Evolutionary conservation across 179 eudicot genomes (phyloP).

Genomic region (Patellifolia procumbens): DNA sequence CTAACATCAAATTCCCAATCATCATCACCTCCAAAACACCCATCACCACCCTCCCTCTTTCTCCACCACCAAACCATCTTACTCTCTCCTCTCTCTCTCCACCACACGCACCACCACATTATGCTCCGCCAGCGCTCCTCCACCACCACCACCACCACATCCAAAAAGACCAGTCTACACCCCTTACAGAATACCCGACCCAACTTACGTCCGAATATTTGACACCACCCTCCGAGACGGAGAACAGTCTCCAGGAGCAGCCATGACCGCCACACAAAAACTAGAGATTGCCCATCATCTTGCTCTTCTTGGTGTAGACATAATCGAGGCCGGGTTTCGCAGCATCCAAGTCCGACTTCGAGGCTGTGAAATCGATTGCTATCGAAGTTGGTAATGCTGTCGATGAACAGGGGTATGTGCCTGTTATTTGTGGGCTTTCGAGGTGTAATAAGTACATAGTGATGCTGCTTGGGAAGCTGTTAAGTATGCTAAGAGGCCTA

Average conservation of each 20-base stretch:
- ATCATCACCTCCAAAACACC: conserved; percentile 18
- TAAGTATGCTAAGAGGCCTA: conserved; percentile 65
- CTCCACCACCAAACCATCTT: conserved; percentile 19
- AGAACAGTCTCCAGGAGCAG: conserved; percentile 95
- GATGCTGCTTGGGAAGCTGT: conserved; percentile 89
- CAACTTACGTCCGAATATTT: conserved; percentile 67
- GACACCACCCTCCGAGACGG: conserved; percentile 94
- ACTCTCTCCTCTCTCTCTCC: conserved; percentile 5
- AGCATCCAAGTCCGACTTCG: conserved; percentile 71
- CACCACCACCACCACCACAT: too few species aligned
- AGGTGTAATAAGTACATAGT: conserved; percentile 80
- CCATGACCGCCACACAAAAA: conserved; percentile 82
- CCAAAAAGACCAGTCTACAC: conserved; percentile 61
- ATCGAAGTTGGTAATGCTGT: conserved; percentile 60
- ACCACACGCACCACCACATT: neutral
- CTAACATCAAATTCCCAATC: neutral
- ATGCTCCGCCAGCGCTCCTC: conserved; percentile 5
- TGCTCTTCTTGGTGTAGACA: conserved; percentile 75
- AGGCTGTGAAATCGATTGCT: conserved; percentile 73
- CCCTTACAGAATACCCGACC: conserved; percentile 70
- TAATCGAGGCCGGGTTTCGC: conserved; percentile 96
- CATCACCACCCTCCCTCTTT: conserved; percentile 12
- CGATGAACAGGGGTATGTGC: conserved; percentile 61
- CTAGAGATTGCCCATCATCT: conserved; percentile 79
- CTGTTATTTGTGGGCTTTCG: conserved; percentile 83